Percentiles rank a stretch among this genome's conserved stretches.
phyloP scores from a whole-genome alignment of 352 stramenopile genomes.

The Phytophthora capsici region DNA sequence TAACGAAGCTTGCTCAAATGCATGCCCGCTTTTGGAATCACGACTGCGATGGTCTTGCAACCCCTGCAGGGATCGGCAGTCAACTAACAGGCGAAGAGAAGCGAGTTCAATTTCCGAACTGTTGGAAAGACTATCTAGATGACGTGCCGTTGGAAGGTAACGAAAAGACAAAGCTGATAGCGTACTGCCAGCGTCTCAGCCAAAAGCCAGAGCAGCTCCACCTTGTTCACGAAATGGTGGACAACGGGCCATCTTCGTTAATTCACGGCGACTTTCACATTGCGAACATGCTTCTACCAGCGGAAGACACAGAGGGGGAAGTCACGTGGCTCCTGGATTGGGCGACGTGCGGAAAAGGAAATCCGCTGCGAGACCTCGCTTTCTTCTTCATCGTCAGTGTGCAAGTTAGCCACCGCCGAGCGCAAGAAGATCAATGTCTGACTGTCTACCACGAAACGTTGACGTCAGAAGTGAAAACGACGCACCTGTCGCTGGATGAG shows the following conservation, averaged over 20 bases:
- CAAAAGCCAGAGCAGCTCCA: slow-evolving; percentile 44
- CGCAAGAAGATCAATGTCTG: slow-evolving; percentile 46
- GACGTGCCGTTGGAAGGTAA: slow-evolving; percentile 44
- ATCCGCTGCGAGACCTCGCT: slow-evolving; percentile 77
- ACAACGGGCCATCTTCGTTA: slow-evolving; percentile 56
- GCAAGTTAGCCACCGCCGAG: slow-evolving; percentile 46
- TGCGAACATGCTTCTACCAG: slow-evolving; percentile 73
- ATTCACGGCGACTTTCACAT: slow-evolving; percentile 88
- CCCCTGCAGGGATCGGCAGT: slow-evolving; percentile 70
- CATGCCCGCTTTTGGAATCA: slow-evolving; percentile 64
- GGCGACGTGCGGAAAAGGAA: slow-evolving; percentile 77
- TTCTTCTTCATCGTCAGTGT: slow-evolving; percentile 90
- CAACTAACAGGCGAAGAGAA: slow-evolving; percentile 70
- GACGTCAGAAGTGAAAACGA: slow-evolving; percentile 21
- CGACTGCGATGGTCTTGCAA: slow-evolving; percentile 51
- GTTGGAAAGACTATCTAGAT: slow-evolving; percentile 61
- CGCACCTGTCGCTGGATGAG: slow-evolving; percentile 41
- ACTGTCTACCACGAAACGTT: slow-evolving; percentile 52
- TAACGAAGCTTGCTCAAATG: slow-evolving; percentile 68
- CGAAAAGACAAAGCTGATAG: slow-evolving; percentile 39
- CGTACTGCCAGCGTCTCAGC: slow-evolving; percentile 60
- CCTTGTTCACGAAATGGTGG: slow-evolving; percentile 59
- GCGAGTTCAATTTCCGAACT: slow-evolving; percentile 60
- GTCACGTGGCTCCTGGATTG: slow-evolving; percentile 79
- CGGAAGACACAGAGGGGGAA: slow-evolving; percentile 30